Base-by-base conservation (phyloP, 805 yeast genomes). In the Candida koratica region DNA sequence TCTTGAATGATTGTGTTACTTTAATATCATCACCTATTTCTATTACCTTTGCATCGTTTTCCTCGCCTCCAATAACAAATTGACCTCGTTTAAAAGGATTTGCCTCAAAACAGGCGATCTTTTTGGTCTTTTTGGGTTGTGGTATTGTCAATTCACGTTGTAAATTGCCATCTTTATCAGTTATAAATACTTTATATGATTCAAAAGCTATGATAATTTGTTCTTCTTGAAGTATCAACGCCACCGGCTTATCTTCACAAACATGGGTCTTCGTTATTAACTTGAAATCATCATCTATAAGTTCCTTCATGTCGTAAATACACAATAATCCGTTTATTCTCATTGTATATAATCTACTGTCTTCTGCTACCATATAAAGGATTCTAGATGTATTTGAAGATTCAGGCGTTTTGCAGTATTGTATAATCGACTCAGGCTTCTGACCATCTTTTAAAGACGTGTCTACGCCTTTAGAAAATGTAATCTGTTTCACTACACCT, bases 51-150 rank as follows among this genome's bases (percentile, higher is more conserved):
- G 84, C 60, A 53, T 85, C 89, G 41, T 78, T 78, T 48, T 88
- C 94, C 51, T 85, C 77, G 18, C 97, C 98, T 23, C 97, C 97
- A 49, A 67, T 75, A 1, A 93, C 95, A 57, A 84, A 77, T 2
- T 79, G 55, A 15, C 75, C 73, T 6, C 56, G 54, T 14, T 64
- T 68, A 11, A 55, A 49, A 3, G 79, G 80, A 48, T 77, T 77
- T 20, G 60, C 55, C 9, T 58, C 54, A 51, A 73, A 74, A 24
- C 77, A 56, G 38, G 68, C 60, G 26, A 81, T 54, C 5, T 79
- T 76, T 3, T 71, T 77, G 44, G 14, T 28, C 22, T 32, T 28
- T 17, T 28, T 35, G 14, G 29, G 36, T 17, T 29, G 22, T 2
- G 48, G 48, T 12, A 14, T 65, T 37, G 17, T 39, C 34, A 4